Evolutionary conservation across 108 stramenopile species (phyloP).

Genomic region (Nannochloropsis salina): DNA sequence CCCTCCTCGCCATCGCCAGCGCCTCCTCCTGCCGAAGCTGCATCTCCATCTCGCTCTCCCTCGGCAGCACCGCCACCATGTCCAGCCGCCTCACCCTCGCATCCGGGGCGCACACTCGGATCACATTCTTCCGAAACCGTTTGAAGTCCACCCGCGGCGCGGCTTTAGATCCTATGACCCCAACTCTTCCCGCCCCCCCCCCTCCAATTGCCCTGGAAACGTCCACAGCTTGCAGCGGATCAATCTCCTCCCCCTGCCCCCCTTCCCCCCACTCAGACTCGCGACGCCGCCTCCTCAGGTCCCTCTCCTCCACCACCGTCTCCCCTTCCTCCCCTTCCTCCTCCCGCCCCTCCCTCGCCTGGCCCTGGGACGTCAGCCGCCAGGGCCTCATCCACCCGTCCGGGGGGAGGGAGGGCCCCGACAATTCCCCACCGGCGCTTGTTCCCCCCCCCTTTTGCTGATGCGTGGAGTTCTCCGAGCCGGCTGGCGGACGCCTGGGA

Average conservation of each 20-base stretch:
- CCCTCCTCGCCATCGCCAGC: background rate
- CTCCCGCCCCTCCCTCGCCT: background rate
- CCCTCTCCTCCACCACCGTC: conserved; percentile 9
- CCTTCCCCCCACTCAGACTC: background rate
- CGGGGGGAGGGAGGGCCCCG: too few species aligned
- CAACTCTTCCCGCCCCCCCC: background rate
- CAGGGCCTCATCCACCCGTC: too few species aligned
- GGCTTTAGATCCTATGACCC: background rate
- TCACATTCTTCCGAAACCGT: conserved; percentile 20
- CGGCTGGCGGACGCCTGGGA: too few species aligned
- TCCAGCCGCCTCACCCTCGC: background rate
- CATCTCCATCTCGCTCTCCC: conserved; percentile 14
- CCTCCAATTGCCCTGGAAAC: background rate
- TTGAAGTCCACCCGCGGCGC: background rate
- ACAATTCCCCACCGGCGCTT: too few species aligned
- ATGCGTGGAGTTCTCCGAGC: too few species aligned
- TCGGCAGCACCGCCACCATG: conserved; percentile 11
- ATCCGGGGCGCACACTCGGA: background rate
- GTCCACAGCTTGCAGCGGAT: background rate
- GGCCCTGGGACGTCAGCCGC: background rate
- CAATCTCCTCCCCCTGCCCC: background rate
- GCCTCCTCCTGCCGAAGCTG: background rate
- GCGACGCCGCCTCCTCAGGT: background rate
- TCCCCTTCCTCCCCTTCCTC: background rate
- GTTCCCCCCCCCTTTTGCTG: too few species aligned